phyloP scores from a whole-genome alignment of 495 filamentous ascomycete species.

The Talaromyces ruber region DNA sequence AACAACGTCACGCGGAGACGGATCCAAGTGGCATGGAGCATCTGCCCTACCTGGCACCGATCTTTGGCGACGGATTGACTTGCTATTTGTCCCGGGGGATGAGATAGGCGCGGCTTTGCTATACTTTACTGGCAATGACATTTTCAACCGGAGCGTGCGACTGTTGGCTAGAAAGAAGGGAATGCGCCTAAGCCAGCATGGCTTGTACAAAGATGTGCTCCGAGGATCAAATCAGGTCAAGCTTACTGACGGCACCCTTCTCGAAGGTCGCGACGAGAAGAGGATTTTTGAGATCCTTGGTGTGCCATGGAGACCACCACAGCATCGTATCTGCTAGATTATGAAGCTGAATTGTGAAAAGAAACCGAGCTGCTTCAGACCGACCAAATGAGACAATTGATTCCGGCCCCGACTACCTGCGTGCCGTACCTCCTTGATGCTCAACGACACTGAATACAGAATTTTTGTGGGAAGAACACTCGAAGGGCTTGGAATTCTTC shows the following conservation, averaged over 20 bases:
- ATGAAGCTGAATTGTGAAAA: neutral
- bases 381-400: neutral
- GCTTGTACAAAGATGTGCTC: conserved; percentile 68
- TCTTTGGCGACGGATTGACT: conserved; percentile 76
- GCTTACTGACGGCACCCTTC: conserved; percentile 61
- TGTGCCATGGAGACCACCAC: conserved; percentile 79
- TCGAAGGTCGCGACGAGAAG: conserved; percentile 73
- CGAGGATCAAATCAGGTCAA: conserved; percentile 50
- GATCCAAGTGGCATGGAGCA: conserved; percentile 85
- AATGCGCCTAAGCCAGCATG: conserved; percentile 80
- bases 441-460: too few species aligned
- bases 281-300: conserved; percentile 80
- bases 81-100: conserved; percentile 72
- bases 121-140: conserved; percentile 95
- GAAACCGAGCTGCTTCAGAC: neutral
- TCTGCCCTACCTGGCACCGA: conserved; percentile 50
- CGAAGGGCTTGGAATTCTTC: too few species aligned
- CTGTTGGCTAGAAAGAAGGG: conserved; percentile 75
- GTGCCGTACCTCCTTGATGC: neutral
- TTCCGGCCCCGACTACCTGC: neutral
- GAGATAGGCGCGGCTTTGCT: conserved; percentile 84
- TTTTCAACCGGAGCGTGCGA: conserved; percentile 88
- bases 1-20: conserved; percentile 29
- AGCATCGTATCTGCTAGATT: conserved; percentile 65
- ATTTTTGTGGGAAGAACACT: too few species aligned